Evolutionary conservation across 768 basidiomycete genomes (phyloP).

Genomic region (Lentinus brumalis): DNA sequence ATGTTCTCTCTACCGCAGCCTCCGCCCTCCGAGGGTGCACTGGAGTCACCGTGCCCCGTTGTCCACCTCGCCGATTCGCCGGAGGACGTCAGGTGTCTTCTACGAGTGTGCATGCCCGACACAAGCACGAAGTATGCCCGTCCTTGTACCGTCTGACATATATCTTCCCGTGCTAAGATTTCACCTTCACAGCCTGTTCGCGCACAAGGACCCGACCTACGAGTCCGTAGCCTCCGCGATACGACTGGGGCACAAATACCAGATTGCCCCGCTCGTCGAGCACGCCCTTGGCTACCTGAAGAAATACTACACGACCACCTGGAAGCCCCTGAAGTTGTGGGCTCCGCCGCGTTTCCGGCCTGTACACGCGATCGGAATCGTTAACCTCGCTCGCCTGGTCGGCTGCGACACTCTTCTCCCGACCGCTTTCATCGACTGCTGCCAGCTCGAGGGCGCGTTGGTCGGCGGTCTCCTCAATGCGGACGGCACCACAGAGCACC

Average conservation of each 20-base stretch:
- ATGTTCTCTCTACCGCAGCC: no score
- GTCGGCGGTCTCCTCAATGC: no score
- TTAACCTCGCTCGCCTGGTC: slow-evolving; percentile 14
- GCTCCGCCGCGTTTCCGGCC: neutral
- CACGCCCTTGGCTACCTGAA: neutral
- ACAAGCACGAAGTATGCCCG: no score
- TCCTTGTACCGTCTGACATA: no score
- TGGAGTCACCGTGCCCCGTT: no score
- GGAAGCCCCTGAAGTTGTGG: neutral
- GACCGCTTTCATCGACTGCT: neutral
- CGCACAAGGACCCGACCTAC: neutral
- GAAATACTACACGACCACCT: neutral
- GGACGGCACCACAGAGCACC: no score
- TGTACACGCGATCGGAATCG: slow-evolving; percentile 2
- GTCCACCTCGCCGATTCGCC: no score
- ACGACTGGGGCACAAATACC: slow-evolving; percentile 5
- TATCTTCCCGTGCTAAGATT: no score
- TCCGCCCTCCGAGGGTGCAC: no score
- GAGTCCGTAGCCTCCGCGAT: neutral
- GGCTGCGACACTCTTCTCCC: slow-evolving; percentile 4
- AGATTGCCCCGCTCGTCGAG: neutral
- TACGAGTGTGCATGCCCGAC: no score
- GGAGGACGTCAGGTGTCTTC: no score
- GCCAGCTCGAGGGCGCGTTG: neutral
- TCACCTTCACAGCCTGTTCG: no score